These are phyloP conservation scores for Arthrobotrys conoides DNA, from an alignment of 2,329 filamentous ascomycete species.

Conservation along the genomic window DNA sequence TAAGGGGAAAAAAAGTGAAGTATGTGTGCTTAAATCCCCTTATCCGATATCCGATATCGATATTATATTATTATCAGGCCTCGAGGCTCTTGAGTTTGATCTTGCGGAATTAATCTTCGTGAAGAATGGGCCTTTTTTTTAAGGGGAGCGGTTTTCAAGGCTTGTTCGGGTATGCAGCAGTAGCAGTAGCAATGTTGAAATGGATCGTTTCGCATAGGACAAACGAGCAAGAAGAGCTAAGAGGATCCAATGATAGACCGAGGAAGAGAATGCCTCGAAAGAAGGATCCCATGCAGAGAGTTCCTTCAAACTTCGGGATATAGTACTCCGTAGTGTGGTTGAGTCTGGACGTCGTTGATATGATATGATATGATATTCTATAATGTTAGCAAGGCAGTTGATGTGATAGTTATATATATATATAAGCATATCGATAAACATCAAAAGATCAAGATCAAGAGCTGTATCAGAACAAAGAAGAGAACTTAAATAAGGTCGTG, in stretches of 20 bases:
- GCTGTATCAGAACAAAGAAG: slow-evolving; percentile 45
- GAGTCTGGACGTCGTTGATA: not conserved
- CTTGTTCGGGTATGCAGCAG: slow-evolving; percentile 19
- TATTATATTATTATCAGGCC: slow-evolving; percentile 20
- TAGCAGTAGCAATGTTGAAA: slow-evolving; percentile 18
- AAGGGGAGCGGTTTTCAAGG: slow-evolving; percentile 27
- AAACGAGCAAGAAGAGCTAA: not conserved
- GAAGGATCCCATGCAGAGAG: not conserved
- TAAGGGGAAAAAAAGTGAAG: not conserved
- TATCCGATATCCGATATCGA: no score
- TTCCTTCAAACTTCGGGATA: not conserved
- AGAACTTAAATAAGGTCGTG: slow-evolving; percentile 38
- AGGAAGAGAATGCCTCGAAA: not conserved
- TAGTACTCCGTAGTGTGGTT: not conserved
- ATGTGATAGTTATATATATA: not conserved
- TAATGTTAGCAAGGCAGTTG: not conserved
- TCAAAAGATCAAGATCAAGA: no score
- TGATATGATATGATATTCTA: not conserved
- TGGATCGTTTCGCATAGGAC: slow-evolving; percentile 24
- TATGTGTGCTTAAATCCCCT: slow-evolving; percentile 38
- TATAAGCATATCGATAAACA: no score
- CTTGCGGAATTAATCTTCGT: slow-evolving; percentile 10
- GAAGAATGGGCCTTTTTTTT: slow-evolving; percentile 18
- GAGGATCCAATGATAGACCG: slow-evolving; percentile 22
- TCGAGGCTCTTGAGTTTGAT: not conserved